Base-by-base conservation (phyloP, 768 basidiomycete species). In the Suillus lakei region DNA sequence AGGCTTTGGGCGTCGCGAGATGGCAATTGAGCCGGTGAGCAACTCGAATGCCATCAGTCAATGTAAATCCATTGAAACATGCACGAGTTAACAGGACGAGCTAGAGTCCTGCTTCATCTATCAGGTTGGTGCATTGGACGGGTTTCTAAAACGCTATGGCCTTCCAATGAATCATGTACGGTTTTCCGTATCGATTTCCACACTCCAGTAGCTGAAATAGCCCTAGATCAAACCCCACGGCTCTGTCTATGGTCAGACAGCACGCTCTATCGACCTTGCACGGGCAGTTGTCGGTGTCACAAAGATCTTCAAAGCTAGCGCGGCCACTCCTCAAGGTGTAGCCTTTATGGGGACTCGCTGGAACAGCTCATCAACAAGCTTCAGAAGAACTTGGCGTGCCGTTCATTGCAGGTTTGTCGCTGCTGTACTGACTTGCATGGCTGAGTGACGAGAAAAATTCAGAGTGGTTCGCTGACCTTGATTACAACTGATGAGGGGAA, bases 381-480 rank as follows among this genome's bases (percentile, higher is more conserved):
- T 84, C 86, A 32, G 78, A 80, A 62, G 85, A 86, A 65, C 74
- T 81, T 9, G 85, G 83, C 0, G 84, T 90, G 15, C 79, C 76
- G 26, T 91, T 91, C 74, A 86, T 91, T 26, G 84, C 89, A 9
- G 89, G 88, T 85, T 55, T 58, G 72, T 70, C 64, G 5, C 64
- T 58, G 0, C 26, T 36, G 18, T 53, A 3, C 15, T 58, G 9
- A 6, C 32, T 51, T 10, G 30, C 34, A 10, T 32, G 10, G n/a
- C 44, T 43, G 10, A 16, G 15, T 43, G 9, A 44, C 7, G 53
- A 44, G 18, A 15, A 62, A 36, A n/a, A 10, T 28, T 62, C 63
- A 88, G 88, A 89, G 66, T 89, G 87, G 85, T 90, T 88, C 69
- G 87, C 86, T 2, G 89, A 92, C 70, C 73, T 90, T 34, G 86